Evolutionary conservation across 768 basidiomycete species (phyloP), one percentile per base, ranked within the genome.

Genomic region (Phylloporus arenicola): DNA sequence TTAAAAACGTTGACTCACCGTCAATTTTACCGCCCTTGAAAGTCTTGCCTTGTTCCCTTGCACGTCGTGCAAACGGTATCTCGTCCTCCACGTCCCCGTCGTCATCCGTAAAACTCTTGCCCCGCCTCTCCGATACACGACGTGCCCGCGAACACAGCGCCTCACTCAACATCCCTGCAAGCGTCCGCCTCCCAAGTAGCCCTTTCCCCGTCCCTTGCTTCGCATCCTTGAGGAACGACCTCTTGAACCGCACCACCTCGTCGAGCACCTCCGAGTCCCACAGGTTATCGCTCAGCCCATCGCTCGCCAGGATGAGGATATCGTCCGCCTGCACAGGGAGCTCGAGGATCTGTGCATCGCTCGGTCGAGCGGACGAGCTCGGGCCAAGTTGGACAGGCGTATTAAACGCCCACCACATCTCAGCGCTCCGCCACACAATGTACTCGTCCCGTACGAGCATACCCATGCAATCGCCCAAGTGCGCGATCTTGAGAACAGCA

Each of bases 371-470:
- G n/a, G 76, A 68, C 2, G 78, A 78, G 37, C 77, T 71, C 2
- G 82, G 82, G 7, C 82, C 82, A 27, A 86, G 80, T 58, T 83
- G 82, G 25, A 76, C 72, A 0, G 81, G 83, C n/a, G 77, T 79
- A 57, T 84, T 84, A 66, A 84, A 84, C 13, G 76, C 78, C 79
- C 91, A 92, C 82, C 92, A 93, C 89, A 95, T 94, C 68, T 96
- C 94, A 38, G 88, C 81, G 43, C 84, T 88, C 29, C 92, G 77
- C 84, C 92, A 96, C 2, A 83, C 80, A 39, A 96, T 82, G 47
- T 81, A 74, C 40, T 86, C 80, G 6, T 79, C 84, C 3, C 93
- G 81, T 17, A 97, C 82, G 19, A 96, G 76, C 77, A 90, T 86
- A 20, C 84, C 84, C 79, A 87, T 86, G 64, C 91, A 91, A 60